A percentile compares a stretch with the other conserved stretches of the same genome.
phyloP scores from a whole-genome alignment of 306 rosid species.

The Clitoria ternatea region DNA sequence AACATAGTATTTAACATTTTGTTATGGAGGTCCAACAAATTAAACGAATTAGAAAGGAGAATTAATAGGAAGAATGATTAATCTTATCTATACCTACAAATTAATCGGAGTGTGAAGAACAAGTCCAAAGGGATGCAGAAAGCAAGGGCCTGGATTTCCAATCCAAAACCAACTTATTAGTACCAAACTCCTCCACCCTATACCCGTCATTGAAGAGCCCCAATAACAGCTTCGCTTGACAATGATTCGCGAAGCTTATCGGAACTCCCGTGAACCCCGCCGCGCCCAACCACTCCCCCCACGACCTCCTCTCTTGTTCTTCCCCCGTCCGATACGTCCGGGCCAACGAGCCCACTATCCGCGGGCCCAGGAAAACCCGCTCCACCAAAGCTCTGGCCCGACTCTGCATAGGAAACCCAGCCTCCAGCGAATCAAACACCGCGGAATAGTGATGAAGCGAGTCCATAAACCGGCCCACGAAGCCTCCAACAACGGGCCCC shows the following conservation, averaged over 20 bases:
- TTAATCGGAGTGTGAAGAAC: constrained; percentile 16
- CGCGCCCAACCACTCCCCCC: constrained; percentile 60
- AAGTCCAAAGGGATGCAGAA: constrained; percentile 70
- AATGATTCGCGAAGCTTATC: constrained; percentile 67
- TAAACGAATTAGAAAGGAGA: neutral
- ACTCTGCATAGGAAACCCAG: constrained; percentile 66
- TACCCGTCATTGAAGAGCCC: constrained; percentile 81
- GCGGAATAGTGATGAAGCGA: constrained; percentile 71
- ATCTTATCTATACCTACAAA: neutral
- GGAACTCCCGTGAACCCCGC: constrained; percentile 41
- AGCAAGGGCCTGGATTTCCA: constrained; percentile 78
- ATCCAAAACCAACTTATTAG: constrained; percentile 58
- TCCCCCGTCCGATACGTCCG: constrained; percentile 40
- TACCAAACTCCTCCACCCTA: constrained; percentile 49
- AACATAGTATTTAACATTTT: neutral
- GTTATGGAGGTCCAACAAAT: neutral
- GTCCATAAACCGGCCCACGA: constrained; percentile 66
- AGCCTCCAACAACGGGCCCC: constrained; percentile 30
- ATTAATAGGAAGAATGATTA: neutral
- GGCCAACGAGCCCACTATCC: constrained; percentile 52
- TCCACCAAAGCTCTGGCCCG: constrained; percentile 73
- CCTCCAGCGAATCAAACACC: constrained; percentile 72
- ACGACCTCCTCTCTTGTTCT: constrained; percentile 31
- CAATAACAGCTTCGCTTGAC: constrained; percentile 70
- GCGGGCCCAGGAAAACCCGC: constrained; percentile 68